A percentile compares a stretch with the other conserved stretches of the same genome.
These are phyloP conservation scores for Prunus fruticosa DNA, from an alignment of 306 rosid species.

Conservation along the genomic window DNA sequence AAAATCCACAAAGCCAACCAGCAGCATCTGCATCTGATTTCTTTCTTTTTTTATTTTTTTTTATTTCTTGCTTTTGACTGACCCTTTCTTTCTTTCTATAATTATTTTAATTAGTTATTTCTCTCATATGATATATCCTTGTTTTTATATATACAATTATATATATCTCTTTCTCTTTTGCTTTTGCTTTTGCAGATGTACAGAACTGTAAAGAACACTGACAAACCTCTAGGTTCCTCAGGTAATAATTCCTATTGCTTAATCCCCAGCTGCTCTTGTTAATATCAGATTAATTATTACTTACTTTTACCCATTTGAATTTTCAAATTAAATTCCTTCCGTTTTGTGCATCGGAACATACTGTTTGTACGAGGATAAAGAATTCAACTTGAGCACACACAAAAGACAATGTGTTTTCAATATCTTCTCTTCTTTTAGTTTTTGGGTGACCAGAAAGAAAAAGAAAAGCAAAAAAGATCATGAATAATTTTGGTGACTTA, in stretches of 20 bases:
- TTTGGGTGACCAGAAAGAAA: background rate
- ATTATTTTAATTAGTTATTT: constrained; percentile 5
- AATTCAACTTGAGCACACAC: background rate
- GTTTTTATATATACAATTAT: background rate
- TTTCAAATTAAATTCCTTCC: no score
- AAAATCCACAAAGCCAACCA: constrained; percentile 17
- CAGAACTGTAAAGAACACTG: constrained; percentile 91
- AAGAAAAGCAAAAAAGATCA: background rate
- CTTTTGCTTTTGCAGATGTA: constrained; percentile 64
- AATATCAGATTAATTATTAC: no score
- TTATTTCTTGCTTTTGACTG: constrained; percentile 5
- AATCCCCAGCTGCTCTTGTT: no score
- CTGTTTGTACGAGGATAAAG: no score
- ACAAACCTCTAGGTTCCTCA: constrained; percentile 80
- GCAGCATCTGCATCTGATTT: constrained; percentile 32
- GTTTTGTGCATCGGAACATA: no score
- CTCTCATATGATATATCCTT: background rate
- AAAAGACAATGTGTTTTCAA: background rate
- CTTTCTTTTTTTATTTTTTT: background rate
- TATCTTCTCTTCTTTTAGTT: background rate
- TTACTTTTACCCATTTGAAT: no score
- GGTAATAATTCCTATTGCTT: constrained; percentile 39
- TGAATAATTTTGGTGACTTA: background rate
- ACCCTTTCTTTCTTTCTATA: no score
- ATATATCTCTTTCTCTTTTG: background rate